phyloP scores from a whole-genome alignment of 2,329 filamentous ascomycete genomes.

The Venturia aucupariae region DNA sequence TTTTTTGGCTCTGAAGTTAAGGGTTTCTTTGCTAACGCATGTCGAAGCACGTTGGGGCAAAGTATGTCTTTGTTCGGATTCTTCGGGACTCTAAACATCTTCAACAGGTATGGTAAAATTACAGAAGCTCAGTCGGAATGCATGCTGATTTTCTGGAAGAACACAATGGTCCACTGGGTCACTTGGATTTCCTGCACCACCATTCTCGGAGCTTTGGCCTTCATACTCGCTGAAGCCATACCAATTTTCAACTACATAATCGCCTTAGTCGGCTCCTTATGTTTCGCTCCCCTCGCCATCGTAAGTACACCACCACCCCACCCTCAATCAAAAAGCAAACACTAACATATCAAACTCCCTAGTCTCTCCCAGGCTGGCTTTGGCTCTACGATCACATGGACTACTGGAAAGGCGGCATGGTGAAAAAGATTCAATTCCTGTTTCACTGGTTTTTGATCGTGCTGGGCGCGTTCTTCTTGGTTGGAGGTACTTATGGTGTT shows the following conservation, averaged over 20 bases:
- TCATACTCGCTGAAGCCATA: conserved; percentile 44
- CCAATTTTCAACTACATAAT: conserved; percentile 47
- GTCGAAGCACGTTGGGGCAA: conserved; percentile 38
- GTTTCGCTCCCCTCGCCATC: conserved; percentile 43
- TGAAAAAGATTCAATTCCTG: conserved; percentile 30
- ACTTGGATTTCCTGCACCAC: conserved; percentile 42
- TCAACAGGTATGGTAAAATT: conserved; percentile 25
- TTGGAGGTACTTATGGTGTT: conserved; percentile 42
- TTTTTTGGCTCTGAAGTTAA: not conserved
- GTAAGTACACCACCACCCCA: not conserved
- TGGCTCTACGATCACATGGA: conserved; percentile 42
- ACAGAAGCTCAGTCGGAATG: not conserved
- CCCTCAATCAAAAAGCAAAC: too few relatives aligned
- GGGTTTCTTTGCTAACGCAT: not conserved
- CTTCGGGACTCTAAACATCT: conserved; percentile 43
- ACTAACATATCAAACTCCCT: not conserved
- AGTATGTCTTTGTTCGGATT: conserved; percentile 48
- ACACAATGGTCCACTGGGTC: conserved; percentile 42
- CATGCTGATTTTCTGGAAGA: conserved; percentile 19
- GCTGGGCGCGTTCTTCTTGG: conserved; percentile 38
- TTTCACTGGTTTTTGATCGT: conserved; percentile 36
- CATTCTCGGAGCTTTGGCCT: conserved; percentile 35
- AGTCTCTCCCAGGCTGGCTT: conserved; percentile 37
- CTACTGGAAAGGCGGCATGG: conserved; percentile 29
- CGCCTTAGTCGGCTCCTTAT: conserved; percentile 40